A percentile compares a stretch with the other conserved stretches of the same genome.
These are phyloP conservation scores for Yamadazyma trypodendri DNA, from an alignment of 1,139 yeast species.

Conservation along the genomic window DNA sequence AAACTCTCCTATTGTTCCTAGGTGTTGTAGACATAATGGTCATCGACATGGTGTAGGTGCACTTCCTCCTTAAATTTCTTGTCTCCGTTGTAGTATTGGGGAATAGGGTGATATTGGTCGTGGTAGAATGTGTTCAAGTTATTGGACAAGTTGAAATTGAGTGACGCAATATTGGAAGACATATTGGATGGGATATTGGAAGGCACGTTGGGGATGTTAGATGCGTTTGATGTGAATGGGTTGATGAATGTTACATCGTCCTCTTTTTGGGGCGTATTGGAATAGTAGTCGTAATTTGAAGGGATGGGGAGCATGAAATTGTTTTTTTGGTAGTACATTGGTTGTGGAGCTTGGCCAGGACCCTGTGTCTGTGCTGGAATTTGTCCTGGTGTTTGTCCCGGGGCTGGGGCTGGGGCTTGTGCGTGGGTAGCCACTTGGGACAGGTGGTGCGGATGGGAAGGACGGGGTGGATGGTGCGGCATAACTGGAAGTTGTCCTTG, in stretches of 20 bases:
- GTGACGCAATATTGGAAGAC: conserved; percentile 3
- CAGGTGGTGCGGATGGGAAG: conserved; percentile 4
- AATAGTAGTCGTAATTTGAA: conserved; percentile 16
- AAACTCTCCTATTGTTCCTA: neutral
- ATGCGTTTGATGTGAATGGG: conserved; percentile 16
- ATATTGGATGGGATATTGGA: conserved; percentile 3
- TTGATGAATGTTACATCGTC: conserved; percentile 22
- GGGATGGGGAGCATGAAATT: conserved; percentile 19
- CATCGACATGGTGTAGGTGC: conserved; percentile 11
- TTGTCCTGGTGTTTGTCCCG: conserved; percentile 1
- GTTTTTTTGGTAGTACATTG: conserved; percentile 14
- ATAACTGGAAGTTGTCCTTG: conserved; percentile 1
- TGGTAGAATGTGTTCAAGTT: conserved; percentile 17
- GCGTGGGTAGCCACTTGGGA: conserved; percentile 3
- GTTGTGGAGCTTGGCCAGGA: conserved; percentile 6
- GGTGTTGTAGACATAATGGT: conserved; percentile 13
- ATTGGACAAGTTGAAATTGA: conserved; percentile 12
- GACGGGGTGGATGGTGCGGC: conserved; percentile 4
- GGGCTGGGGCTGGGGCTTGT: neutral
- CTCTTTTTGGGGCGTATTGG: conserved; percentile 14
- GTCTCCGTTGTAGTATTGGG: conserved; percentile 13
- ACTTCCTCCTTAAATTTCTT: conserved; percentile 10
- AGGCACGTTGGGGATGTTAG: conserved; percentile 1
- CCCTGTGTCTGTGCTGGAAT: neutral
- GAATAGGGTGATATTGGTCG: conserved; percentile 15